Evolutionary conservation across 2,329 filamentous ascomycete genomes (phyloP), one percentile per base, ranked within the genome.

Genomic region (Fragosphaeria purpurea): DNA sequence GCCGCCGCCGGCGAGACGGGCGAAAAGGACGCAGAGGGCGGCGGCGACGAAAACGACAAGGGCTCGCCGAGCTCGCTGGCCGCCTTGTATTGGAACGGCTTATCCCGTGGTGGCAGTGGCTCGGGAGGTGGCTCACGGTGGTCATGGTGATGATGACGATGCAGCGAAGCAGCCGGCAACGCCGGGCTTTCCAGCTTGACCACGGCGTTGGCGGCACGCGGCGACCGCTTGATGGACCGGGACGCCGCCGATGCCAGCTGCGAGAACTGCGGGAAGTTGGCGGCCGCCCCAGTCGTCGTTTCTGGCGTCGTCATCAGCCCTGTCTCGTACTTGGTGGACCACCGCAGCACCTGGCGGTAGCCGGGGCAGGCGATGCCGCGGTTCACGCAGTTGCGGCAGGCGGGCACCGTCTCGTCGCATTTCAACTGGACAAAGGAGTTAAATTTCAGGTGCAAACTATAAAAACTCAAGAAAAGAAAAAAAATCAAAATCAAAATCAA

Each of bases 311-410:
- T 44, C n/a, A n/a, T n/a, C n/a, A n/a, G n/a, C n/a, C n/a, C n/a
- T n/a, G n/a, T n/a, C 58, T 70, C 67, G 50, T 70, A 65, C 43
- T 70, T 70, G 54, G 67, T 69, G 0, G 68, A 70, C 68, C 68
- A 70, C 39, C 65, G 66, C 43, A 70, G 61, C 22, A 63, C 62
- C 30, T 63, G 59, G 10, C 56, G 56, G 48, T 64, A 65, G 1
- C 63, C 63, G 10, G 60, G 60, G 38, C 63, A 65, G 30, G 56
- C 53, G 30, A 62, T 58, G 7, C 58, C 59, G n/a, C 60, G 58
- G 13, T 58, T 59, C n/a, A 58, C 32, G 54, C 63, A 65, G 51
- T 60, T 61, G 13, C 53, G 57, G 42, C 63, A 65, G 31, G 56
- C 54, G 2, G 63, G 63, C 40, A 53, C 47, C 1, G 59, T 57